These are phyloP conservation scores for Suillus luteus DNA, from an alignment of 768 basidiomycete species.

Conservation along the genomic window DNA sequence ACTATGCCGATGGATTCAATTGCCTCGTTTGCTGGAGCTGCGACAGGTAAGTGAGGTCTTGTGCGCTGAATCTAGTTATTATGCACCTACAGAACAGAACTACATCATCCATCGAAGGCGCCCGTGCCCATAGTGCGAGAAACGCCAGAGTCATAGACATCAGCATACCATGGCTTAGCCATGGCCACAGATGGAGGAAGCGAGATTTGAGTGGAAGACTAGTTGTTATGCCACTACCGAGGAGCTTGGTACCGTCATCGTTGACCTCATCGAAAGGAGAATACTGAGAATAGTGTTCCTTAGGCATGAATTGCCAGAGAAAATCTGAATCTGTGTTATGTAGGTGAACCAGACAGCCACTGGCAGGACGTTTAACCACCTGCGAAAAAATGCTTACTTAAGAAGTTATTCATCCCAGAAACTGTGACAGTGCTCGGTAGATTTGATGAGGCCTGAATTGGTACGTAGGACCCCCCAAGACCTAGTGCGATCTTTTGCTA, in stretches of 20 bases:
- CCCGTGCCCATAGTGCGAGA: conserved; percentile 14
- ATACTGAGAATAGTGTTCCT: conserved; percentile 2
- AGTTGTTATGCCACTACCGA: not conserved
- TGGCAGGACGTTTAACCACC: no score
- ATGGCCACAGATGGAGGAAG: not conserved
- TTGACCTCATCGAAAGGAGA: not conserved
- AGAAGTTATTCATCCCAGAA: not conserved
- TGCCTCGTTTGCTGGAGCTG: conserved; percentile 15
- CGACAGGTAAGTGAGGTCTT: not conserved
- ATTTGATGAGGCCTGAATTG: not conserved
- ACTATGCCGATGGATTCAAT: conserved; percentile 11
- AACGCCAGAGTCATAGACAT: conserved; percentile 1
- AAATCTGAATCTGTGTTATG: not conserved
- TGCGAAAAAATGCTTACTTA: not conserved
- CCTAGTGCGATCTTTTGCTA: not conserved
- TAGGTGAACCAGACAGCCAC: not conserved
- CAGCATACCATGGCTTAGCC: conserved; percentile 12
- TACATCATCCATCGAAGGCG: not conserved
- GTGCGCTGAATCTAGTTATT: not conserved
- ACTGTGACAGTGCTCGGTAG: no score
- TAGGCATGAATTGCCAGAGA: not conserved
- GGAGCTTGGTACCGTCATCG: not conserved
- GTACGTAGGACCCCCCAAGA: not conserved
- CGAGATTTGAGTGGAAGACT: not conserved
- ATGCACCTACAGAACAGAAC: not conserved